These are phyloP conservation scores for Fusarium aywerte DNA, from an alignment of 2,329 filamentous ascomycete genomes.

Conservation along the genomic window DNA sequence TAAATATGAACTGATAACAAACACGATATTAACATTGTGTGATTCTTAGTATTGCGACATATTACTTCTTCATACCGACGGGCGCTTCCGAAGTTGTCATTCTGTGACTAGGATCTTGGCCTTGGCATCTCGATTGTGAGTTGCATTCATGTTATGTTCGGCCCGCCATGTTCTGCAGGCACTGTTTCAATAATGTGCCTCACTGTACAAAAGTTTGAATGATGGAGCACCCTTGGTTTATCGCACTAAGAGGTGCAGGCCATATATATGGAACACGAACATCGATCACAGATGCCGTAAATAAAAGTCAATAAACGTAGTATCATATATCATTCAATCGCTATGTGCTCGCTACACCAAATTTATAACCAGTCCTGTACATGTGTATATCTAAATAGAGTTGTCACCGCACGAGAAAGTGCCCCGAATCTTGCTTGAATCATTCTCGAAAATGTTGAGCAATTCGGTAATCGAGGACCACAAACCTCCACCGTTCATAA, in stretches of 20 bases:
- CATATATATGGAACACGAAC: too few relatives aligned
- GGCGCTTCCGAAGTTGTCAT: not conserved
- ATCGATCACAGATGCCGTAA: too few relatives aligned
- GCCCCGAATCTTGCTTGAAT: slow-evolving; percentile 42
- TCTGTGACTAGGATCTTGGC: not conserved
- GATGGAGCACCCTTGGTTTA: too few relatives aligned
- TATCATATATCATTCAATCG: slow-evolving; percentile 13
- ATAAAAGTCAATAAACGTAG: not conserved
- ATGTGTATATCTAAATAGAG: slow-evolving; percentile 18
- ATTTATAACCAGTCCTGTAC: not conserved
- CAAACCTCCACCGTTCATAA: slow-evolving; percentile 52
- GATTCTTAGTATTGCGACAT: too few relatives aligned
- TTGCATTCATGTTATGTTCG: not conserved
- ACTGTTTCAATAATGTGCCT: not conserved
- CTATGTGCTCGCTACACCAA: slow-evolving; percentile 4
- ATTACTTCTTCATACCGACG: fast-evolving
- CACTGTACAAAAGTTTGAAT: not conserved
- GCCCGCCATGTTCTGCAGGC: not conserved
- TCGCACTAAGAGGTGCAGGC: not conserved
- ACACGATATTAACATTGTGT: fast-evolving
- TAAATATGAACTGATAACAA: not conserved
- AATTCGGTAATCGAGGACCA: slow-evolving; percentile 49
- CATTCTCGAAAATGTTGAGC: slow-evolving; percentile 45
- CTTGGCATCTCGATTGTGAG: not conserved
- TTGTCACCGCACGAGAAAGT: slow-evolving; percentile 52